Percentiles rank a stretch among this genome's conserved stretches.
Conservation (phyloP, 345 rosid genomes). For the Citrus australasica region DNA sequence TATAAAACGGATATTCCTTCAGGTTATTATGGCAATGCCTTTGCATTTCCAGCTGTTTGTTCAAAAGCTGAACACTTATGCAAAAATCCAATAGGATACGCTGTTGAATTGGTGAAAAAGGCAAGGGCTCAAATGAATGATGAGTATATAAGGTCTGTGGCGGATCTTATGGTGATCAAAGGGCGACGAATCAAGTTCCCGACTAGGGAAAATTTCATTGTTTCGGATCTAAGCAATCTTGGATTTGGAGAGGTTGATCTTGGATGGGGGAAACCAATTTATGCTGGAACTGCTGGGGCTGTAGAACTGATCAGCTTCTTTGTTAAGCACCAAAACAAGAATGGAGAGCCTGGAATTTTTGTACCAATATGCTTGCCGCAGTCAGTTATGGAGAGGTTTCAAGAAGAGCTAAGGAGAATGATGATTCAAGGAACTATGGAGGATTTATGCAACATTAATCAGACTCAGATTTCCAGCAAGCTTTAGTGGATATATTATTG, state of each 20-base stretch:
- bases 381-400: slow-evolving; percentile 20
- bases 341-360: slow-evolving; percentile 22
- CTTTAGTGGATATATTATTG: neutral
- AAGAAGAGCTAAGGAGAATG: neutral
- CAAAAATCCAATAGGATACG: neutral
- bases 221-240: neutral
- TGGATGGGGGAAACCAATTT: slow-evolving; percentile 25
- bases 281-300: slow-evolving; percentile 19
- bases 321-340: neutral
- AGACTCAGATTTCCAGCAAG: neutral
- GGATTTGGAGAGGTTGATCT: slow-evolving; percentile 18
- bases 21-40: slow-evolving; percentile 29
- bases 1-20: slow-evolving; percentile 2
- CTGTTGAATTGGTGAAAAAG: slow-evolving; percentile 16
- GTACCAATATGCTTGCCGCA: slow-evolving; percentile 19
- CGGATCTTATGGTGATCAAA: slow-evolving; percentile 14
- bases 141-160: slow-evolving; percentile 12
- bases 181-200: slow-evolving; percentile 11
- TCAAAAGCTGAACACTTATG: slow-evolving; percentile 9
- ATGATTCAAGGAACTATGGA: neutral
- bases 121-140: slow-evolving; percentile 6
- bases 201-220: neutral
- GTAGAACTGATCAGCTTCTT: neutral
- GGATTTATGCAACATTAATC: neutral
- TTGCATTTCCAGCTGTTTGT: slow-evolving; percentile 7